Percentiles rank a stretch among this genome's conserved stretches.
These are phyloP conservation scores for Pleomassaria siparia DNA, from an alignment of 2,329 filamentous ascomycete species.

Conservation along the genomic window DNA sequence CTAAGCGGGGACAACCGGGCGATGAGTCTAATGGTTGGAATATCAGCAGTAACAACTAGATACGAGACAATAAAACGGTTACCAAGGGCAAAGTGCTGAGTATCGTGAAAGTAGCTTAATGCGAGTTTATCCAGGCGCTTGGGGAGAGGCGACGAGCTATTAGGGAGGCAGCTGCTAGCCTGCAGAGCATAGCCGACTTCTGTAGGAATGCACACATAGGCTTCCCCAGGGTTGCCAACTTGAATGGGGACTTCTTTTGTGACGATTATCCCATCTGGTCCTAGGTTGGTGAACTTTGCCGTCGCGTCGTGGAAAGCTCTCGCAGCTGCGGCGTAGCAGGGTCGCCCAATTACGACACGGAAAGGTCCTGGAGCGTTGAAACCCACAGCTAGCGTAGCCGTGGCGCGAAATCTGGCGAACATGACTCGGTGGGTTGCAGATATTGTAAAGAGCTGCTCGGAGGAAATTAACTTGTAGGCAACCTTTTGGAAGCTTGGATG, in stretches of 20 bases:
- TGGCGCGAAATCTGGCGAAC: neutral
- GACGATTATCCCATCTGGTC: conserved; percentile 12
- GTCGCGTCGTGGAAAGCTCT: conserved; percentile 14
- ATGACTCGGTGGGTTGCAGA: no score
- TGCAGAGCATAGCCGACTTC: conserved; percentile 18
- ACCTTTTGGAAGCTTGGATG: no score
- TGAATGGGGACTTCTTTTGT: conserved; percentile 16
- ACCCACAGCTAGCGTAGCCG: conserved; percentile 1
- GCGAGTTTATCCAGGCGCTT: conserved; percentile 9
- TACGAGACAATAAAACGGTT: conserved; percentile 4
- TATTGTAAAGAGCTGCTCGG: no score
- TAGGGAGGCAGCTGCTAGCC: conserved; percentile 9
- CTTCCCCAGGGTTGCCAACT: conserved; percentile 15
- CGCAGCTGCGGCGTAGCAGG: conserved; percentile 10
- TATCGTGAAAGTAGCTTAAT: conserved; percentile 15
- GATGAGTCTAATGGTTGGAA: conserved; percentile 8
- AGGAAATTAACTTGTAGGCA: no score
- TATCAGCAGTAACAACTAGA: conserved; percentile 11
- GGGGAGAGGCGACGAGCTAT: conserved; percentile 7
- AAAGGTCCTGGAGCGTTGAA: conserved; percentile 2
- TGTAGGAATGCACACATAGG: conserved; percentile 18
- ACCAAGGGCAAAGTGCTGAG: conserved; percentile 16
- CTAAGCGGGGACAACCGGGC: conserved; percentile 10
- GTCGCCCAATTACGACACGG: conserved; percentile 4
- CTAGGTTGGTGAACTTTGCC: conserved; percentile 14